Evolutionary conservation across 1,139 yeast species (phyloP).

Genomic region (Komagataea norvegica): DNA sequence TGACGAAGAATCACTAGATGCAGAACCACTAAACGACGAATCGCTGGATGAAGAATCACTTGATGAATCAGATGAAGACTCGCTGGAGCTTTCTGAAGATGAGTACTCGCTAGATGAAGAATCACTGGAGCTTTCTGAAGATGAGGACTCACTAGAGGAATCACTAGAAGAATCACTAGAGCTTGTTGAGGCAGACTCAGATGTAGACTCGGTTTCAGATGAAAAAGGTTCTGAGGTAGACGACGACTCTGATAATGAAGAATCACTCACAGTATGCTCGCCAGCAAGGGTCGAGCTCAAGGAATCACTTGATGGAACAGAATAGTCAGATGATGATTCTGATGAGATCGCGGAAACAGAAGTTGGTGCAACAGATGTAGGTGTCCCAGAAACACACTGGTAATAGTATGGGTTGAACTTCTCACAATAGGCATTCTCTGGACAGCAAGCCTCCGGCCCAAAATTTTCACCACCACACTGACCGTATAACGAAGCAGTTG

Average conservation of each 20-base stretch:
- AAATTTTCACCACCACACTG: conserved; percentile 29
- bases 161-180: not conserved
- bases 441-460: conserved; percentile 28
- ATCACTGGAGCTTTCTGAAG: not conserved
- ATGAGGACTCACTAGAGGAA: conserved; percentile 1
- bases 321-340: not conserved
- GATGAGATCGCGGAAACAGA: not conserved
- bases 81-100: not conserved
- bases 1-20: not conserved
- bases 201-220: too few species aligned
- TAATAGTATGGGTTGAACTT: conserved; percentile 21
- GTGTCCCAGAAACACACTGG: conserved; percentile 12
- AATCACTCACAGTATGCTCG: too few species aligned
- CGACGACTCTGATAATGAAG: too few species aligned
- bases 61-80: conserved; percentile 1
- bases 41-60: not conserved
- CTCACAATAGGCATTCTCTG: conserved; percentile 22
- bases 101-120: not conserved
- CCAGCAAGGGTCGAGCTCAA: too few species aligned
- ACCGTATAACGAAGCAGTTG: not conserved
- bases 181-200: too few species aligned
- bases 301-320: too few species aligned
- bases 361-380: not conserved
- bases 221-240: too few species aligned
- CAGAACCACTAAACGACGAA: not conserved